Conservation (phyloP, 2,329 filamentous ascomycete genomes). For the Mycosphaerella arachidis region DNA sequence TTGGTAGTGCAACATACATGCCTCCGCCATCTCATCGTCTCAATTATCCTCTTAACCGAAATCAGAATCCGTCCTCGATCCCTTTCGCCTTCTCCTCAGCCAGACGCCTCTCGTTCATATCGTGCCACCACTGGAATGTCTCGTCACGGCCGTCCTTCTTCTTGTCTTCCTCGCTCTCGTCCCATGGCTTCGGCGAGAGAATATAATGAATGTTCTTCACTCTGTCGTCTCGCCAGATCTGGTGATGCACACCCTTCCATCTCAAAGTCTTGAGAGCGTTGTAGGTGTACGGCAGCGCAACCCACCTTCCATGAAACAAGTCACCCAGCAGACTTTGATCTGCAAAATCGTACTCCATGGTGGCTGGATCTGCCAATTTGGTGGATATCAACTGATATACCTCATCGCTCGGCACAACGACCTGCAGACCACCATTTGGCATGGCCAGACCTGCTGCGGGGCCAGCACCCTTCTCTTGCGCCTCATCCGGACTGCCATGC, state of each 20-base stretch:
- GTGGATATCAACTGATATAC: conserved; percentile 51
- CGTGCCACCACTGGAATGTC: conserved; percentile 57
- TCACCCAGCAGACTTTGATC: conserved; percentile 58
- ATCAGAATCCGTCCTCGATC: conserved; percentile 50
- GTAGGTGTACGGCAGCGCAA: conserved; percentile 56
- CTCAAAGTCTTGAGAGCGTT: conserved; percentile 59
- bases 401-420: conserved; percentile 54
- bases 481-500: conserved; percentile 47
- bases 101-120: conserved; percentile 47
- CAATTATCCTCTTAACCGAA: background rate
- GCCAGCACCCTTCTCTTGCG: conserved; percentile 50
- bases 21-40: background rate
- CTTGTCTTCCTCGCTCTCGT: conserved; percentile 45
- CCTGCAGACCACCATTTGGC: conserved; percentile 58
- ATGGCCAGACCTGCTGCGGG: conserved; percentile 51
- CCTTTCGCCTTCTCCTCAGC: conserved; percentile 45
- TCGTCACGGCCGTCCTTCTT: conserved; percentile 41
- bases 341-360: conserved; percentile 54
- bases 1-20: background rate
- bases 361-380: conserved; percentile 44
- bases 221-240: conserved; percentile 56
- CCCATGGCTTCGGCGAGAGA: conserved; percentile 60
- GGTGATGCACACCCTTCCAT: conserved; percentile 52
- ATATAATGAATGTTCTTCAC: conserved; percentile 63
- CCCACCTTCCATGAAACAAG: conserved; percentile 55